Percentiles rank a stretch among this genome's conserved stretches.
Conservation (phyloP, 2,329 filamentous ascomycete species). For the Diplodia scrobiculata region DNA sequence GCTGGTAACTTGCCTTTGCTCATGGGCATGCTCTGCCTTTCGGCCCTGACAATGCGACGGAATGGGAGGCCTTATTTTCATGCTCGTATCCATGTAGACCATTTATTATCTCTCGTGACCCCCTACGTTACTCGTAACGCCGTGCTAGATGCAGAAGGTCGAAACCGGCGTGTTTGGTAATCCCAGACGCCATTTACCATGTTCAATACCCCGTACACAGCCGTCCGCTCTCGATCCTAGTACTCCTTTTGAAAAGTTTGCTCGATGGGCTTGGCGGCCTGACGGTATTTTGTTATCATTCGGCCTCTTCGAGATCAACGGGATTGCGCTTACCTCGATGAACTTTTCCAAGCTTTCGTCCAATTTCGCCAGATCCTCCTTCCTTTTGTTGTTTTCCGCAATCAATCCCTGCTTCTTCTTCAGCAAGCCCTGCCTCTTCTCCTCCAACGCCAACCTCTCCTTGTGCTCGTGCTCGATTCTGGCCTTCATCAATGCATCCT, state of each 20-base stretch:
- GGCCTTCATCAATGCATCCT: slow-evolving; percentile 83
- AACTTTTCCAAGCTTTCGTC: slow-evolving; percentile 93
- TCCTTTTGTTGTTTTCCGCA: slow-evolving; percentile 83
- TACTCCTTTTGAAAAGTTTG: slow-evolving; percentile 78
- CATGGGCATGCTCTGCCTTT: neutral
- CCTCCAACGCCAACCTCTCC: slow-evolving; percentile 82
- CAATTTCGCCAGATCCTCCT: slow-evolving; percentile 86
- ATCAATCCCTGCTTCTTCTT: slow-evolving; percentile 69
- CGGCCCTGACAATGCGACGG: neutral
- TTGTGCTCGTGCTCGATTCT: slow-evolving; percentile 88
- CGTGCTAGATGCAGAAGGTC: neutral
- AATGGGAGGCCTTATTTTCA: neutral
- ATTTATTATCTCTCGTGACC: neutral
- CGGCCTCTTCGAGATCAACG: neutral
- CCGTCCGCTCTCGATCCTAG: slow-evolving; percentile 26
- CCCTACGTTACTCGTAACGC: neutral
- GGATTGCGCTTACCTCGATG: slow-evolving; percentile 67
- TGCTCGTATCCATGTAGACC: neutral
- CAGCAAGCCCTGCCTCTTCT: slow-evolving; percentile 67
- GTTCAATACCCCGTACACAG: neutral
- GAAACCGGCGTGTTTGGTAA: neutral
- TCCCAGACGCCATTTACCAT: slow-evolving; percentile 13
- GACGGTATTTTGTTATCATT: slow-evolving; percentile 18
- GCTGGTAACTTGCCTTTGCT: neutral
- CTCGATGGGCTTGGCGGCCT: slow-evolving; percentile 87